phyloP scores from a whole-genome alignment of 257 asterid species.

The Catharanthus roseus region DNA sequence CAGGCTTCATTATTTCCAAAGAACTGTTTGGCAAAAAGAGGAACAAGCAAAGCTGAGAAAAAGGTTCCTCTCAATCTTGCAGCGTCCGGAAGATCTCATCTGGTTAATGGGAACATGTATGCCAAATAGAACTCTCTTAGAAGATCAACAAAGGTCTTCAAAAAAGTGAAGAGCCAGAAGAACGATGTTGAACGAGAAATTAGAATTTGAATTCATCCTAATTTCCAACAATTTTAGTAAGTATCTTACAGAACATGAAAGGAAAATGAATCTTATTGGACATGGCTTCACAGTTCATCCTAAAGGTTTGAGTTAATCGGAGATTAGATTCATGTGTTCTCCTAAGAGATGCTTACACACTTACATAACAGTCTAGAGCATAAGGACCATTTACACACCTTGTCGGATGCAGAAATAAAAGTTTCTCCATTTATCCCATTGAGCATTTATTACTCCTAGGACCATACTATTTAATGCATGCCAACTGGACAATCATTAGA shows the following conservation, averaged over 20 bases:
- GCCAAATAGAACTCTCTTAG: background rate
- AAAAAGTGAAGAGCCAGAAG: background rate
- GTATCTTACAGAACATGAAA: background rate
- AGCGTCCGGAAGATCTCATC: background rate
- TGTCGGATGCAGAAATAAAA: background rate
- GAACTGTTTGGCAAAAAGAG: background rate
- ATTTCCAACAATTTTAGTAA: background rate
- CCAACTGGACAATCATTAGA: background rate
- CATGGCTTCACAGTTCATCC: background rate
- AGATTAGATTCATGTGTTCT: background rate
- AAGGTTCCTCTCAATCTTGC: background rate
- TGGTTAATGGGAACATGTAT: background rate
- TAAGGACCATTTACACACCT: background rate
- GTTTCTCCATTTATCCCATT: background rate
- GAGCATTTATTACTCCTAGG: background rate
- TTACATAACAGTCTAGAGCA: background rate
- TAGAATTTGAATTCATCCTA: background rate
- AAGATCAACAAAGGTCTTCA: background rate
- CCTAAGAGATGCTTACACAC: background rate
- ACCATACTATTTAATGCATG: background rate
- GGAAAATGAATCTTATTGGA: background rate
- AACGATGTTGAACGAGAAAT: background rate
- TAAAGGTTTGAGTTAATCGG: background rate
- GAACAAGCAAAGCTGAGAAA: background rate
- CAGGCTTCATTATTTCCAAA: background rate